Conservation (phyloP, 1,139 yeast species). For the Zygoascus sp. region DNA sequence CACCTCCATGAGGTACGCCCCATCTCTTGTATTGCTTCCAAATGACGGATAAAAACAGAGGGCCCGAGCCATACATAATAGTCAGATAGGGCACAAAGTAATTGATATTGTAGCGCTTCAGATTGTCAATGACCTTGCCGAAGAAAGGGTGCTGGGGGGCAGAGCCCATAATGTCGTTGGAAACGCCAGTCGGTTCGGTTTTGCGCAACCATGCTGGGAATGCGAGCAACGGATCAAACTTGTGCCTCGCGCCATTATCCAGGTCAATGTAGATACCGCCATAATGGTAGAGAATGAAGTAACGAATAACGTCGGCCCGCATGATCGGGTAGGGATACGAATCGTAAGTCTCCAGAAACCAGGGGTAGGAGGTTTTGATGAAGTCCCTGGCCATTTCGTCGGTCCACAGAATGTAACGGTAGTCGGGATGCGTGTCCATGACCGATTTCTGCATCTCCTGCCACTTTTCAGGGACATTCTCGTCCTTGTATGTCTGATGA, state of each 20-base stretch:
- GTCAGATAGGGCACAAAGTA: conserved; percentile 71
- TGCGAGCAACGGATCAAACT: conserved; percentile 71
- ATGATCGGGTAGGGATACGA: conserved; percentile 74
- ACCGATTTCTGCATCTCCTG: conserved; percentile 70
- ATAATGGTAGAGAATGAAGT: conserved; percentile 73
- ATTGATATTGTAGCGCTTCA: conserved; percentile 47
- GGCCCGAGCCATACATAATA: conserved; percentile 93
- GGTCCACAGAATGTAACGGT: conserved; percentile 82
- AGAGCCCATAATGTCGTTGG: conserved; percentile 91
- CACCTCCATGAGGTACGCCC: conserved; percentile 31
- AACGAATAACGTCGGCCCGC: conserved; percentile 90
- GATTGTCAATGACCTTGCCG: conserved; percentile 58
- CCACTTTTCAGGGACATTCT: conserved; percentile 78
- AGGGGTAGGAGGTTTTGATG: conserved; percentile 70
- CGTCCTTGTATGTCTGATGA: conserved; percentile 87
- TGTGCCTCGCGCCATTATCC: conserved; percentile 80
- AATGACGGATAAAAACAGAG: conserved; percentile 75
- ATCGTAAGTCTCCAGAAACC: conserved; percentile 82
- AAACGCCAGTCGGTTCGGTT: conserved; percentile 85
- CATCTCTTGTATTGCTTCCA: conserved; percentile 86
- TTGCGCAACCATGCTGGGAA: conserved; percentile 84
- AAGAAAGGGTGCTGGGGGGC: conserved; percentile 86
- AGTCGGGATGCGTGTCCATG: conserved; percentile 76
- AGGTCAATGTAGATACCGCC: conserved; percentile 91
- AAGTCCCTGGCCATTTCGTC: conserved; percentile 79